phyloP scores from a whole-genome alignment of 1,139 yeast genomes.

The Komagataea norvegica region DNA sequence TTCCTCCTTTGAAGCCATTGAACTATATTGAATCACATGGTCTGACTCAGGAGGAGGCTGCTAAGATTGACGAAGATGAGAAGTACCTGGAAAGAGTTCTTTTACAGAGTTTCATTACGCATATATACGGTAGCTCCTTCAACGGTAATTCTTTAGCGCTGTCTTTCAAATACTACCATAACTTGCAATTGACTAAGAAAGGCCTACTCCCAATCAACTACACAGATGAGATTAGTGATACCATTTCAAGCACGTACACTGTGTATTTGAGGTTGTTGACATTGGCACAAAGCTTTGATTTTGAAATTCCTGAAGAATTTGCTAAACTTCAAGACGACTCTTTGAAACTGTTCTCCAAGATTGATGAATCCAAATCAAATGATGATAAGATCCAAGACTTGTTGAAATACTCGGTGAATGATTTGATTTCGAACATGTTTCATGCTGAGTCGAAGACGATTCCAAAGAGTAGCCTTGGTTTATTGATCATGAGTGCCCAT shows the following conservation, averaged over 20 bases:
- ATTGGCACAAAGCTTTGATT: slow-evolving; percentile 57
- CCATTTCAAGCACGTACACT: slow-evolving; percentile 12
- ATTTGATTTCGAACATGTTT: slow-evolving; percentile 26
- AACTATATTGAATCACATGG: slow-evolving; percentile 31
- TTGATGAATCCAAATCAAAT: slow-evolving; percentile 23
- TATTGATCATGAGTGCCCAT: slow-evolving; percentile 30
- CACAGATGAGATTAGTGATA: slow-evolving; percentile 9
- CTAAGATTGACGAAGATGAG: slow-evolving; percentile 45
- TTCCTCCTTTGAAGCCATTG: slow-evolving; percentile 42
- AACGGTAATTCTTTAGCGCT: slow-evolving; percentile 28
- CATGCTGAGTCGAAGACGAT: slow-evolving; percentile 26
- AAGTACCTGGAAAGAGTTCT: slow-evolving; percentile 41
- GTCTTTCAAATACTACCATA: slow-evolving; percentile 23
- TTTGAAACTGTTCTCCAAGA: slow-evolving; percentile 23
- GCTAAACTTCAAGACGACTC: slow-evolving; percentile 29
- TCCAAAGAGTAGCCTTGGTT: slow-evolving; percentile 31
- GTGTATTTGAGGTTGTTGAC: slow-evolving; percentile 39
- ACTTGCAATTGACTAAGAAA: slow-evolving; percentile 13
- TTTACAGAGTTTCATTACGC: slow-evolving; percentile 40
- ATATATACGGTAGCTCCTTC: slow-evolving; percentile 40
- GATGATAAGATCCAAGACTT: slow-evolving; percentile 32
- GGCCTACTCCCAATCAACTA: slow-evolving; percentile 8
- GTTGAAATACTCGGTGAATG: slow-evolving; percentile 35
- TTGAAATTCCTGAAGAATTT: slow-evolving; percentile 46
- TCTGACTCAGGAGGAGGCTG: slow-evolving; percentile 37